Base-by-base conservation (phyloP, 192 early-diverging fungal species). In the Funneliformis mosseae region DNA sequence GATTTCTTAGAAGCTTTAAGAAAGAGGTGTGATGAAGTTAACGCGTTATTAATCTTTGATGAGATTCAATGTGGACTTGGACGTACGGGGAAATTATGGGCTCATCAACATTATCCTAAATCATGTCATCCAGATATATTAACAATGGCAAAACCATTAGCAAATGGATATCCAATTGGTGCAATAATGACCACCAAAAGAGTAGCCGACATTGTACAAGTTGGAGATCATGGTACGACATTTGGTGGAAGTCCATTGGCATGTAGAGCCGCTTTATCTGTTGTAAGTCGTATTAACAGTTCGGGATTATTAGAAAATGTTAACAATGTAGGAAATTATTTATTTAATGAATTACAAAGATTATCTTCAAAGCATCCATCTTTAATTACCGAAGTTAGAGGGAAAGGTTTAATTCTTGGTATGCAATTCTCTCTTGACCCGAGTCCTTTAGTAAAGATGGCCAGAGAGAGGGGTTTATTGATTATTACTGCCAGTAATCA, bases 51-150 rank as follows among this genome's bases (percentile, higher is more conserved):
- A 84, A 97, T 99, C 75, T 97, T 89, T 83, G 98, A 97, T 89
- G 96, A 98, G 85, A 96, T 98, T 82, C 96, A 97, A 92, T 97
- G 97, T 84, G 97, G 97, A 1, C 80, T 98, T 50, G 95, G 95
- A 21, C 92, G 97, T 72, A 92, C 95, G 9, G 97, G 96, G 75
- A 93, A 92, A 80, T 85, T 99, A 67, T 97, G 93, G 91, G 96
- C 92, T 18, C 95, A 96, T 84, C 90, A 95, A 69, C 72, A 89
- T 82, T 94, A 91, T 69, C 87, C 88, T 33, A 83, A 85, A 55
- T 86, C 90, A 75, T 90, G 90, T 81, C 87, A 84, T 41, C 98
- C 98, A 21, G 98, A 99, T 84, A 92, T 99, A 55, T 76, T 99
- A 69, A 96, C 97, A 33, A 90, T 97, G 88, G 98, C 98, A 76